Evolutionary conservation across 2,329 filamentous ascomycete genomes (phyloP).

Genomic region (Ophiostoma novo-ulmi): DNA sequence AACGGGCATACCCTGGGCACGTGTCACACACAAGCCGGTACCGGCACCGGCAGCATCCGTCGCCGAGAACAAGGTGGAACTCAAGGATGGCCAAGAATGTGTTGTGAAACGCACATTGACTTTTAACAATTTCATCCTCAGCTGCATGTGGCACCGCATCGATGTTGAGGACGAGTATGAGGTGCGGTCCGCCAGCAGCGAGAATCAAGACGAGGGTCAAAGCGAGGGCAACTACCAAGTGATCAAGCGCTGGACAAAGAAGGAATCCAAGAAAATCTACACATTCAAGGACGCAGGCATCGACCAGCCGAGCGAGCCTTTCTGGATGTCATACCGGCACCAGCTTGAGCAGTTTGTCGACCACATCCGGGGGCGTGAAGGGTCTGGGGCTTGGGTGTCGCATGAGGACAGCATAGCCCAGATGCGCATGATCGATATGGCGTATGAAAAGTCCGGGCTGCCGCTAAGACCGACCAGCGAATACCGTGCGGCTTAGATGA

Average conservation of each 20-base stretch:
- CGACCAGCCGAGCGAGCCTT: slow-evolving; percentile 33
- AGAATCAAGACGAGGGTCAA: slow-evolving; percentile 14
- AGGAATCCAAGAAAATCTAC: slow-evolving; percentile 35
- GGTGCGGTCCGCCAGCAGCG: slow-evolving; percentile 29
- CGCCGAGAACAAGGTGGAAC: neutral
- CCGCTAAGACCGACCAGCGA: slow-evolving; percentile 25
- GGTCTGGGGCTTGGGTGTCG: slow-evolving; percentile 38
- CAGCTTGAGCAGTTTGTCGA: slow-evolving; percentile 48
- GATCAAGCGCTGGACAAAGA: slow-evolving; percentile 20
- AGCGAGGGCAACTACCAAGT: slow-evolving; percentile 25
- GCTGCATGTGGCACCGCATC: slow-evolving; percentile 35
- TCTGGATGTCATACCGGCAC: slow-evolving; percentile 43
- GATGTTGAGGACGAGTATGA: slow-evolving; percentile 36
- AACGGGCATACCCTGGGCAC: neutral
- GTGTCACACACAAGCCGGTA: slow-evolving; percentile 21
- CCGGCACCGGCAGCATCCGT: neutral
- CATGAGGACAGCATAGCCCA: slow-evolving; percentile 41
- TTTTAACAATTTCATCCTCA: slow-evolving; percentile 33
- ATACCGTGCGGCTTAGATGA: slow-evolving; percentile 6
- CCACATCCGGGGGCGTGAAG: slow-evolving; percentile 37
- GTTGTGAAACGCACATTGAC: slow-evolving; percentile 30
- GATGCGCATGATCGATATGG: slow-evolving; percentile 45
- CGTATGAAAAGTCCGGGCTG: slow-evolving; percentile 39
- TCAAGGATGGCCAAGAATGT: slow-evolving; percentile 20
- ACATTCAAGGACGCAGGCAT: slow-evolving; percentile 35